Evolutionary conservation across 768 basidiomycete genomes (phyloP), one percentile per base, ranked within the genome.

Genomic region (Suillus cothurnatus): DNA sequence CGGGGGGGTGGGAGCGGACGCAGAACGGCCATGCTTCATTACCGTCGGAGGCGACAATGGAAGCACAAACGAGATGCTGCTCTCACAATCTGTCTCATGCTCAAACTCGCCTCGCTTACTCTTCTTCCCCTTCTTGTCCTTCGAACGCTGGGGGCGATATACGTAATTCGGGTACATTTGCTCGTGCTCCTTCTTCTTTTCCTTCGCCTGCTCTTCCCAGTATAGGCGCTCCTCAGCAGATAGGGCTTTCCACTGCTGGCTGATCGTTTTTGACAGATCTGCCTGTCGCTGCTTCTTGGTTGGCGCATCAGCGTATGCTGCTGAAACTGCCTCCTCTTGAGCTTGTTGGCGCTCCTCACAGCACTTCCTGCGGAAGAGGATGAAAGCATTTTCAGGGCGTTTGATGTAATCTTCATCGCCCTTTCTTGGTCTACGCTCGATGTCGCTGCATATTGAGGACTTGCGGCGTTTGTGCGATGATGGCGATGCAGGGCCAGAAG

Each of bases 371-470:
- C 91, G 86, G 84, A 93, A 93, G 63, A 93, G 84, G 74, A 93
- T 93, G 81, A 93, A 93, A 9, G 91, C 91, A 71, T 93, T 92
- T 78, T 91, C 89, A 2, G 91, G 91, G 50, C 91, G 87, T 77
- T 92, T 92, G 80, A 93, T 87, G 72, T 93, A 93, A 76, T 91
- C 90, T 58, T 90, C 89, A 76, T 92, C 91, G 70, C 91, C 91
- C 80, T 88, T 82, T 75, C 80, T 82, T 11, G 82, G 77, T 64
- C 77, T 70, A 68, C 85, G 85, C 66, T 88, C 87, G 71, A 78
- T 71, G 61, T 74, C 79, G 75, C 81, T 81, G 72, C 75, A 81
- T 71, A 78, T 77, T 61, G 79, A 82, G 53, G 81, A 81, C 62
- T 85, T 87, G 74, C 85, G 81, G 60, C 85, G 85, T 71, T 84